phyloP scores from a whole-genome alignment of 202 grass and related monocot genomes.

The Zoysia matrella region DNA sequence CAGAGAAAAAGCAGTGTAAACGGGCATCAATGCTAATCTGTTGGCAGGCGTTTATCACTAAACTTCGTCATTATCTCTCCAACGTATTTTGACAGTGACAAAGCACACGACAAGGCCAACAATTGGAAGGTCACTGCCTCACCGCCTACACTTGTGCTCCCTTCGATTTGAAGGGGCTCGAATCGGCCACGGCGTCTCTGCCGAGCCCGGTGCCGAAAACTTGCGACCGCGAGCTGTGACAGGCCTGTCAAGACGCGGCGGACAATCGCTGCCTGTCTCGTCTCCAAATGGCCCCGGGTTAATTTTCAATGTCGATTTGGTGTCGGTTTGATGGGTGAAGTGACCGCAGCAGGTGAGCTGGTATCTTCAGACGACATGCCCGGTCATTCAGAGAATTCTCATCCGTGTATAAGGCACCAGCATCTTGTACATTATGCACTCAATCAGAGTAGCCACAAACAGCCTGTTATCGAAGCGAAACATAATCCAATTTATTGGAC shows the following conservation, averaged over 20 bases:
- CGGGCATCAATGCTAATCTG: background rate
- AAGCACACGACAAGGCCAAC: constrained; percentile 18
- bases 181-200: background rate
- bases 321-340: constrained; percentile 13
- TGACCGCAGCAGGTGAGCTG: constrained; percentile 20
- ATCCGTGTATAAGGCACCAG: background rate
- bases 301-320: background rate
- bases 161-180: constrained; percentile 6
- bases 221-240: background rate
- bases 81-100: constrained; percentile 1
- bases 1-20: background rate
- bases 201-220: background rate
- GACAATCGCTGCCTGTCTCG: constrained; percentile 23
- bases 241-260: background rate
- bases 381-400: constrained; percentile 1
- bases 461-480: background rate
- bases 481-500: background rate
- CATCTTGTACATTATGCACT: too few species aligned
- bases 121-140: constrained; percentile 9
- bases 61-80: constrained; percentile 2
- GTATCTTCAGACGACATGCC: background rate
- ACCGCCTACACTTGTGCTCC: background rate
- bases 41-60: background rate
- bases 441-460: background rate
- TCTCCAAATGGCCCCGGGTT: background rate